phyloP scores from a whole-genome alignment of 208 protist species.

The Wallacemonas sp. region DNA sequence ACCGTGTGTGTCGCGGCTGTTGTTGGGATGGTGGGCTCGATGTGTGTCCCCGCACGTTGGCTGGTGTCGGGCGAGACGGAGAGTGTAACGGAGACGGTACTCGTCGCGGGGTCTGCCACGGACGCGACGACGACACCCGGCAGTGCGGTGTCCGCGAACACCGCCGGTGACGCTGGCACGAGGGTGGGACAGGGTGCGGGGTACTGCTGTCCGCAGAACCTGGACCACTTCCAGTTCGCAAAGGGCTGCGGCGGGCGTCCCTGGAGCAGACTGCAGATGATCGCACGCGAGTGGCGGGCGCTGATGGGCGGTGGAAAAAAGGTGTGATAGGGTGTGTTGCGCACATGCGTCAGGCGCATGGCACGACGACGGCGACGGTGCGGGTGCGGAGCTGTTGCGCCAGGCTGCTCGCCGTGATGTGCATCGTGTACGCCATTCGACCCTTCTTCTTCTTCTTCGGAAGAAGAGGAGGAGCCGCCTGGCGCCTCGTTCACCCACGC shows the following conservation, averaged over 20 bases:
- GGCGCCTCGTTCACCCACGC: neutral
- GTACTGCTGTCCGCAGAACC: neutral
- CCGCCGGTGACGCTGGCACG: too few species aligned
- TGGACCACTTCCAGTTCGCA: conserved; percentile 29
- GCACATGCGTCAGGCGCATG: conserved; percentile 15
- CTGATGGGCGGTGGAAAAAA: conserved; percentile 46
- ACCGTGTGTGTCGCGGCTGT: too few species aligned
- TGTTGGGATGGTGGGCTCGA: too few species aligned
- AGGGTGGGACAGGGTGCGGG: neutral
- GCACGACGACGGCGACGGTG: neutral
- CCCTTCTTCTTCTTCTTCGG: neutral
- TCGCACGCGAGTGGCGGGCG: conserved; percentile 8
- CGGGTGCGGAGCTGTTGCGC: neutral
- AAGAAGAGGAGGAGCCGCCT: neutral
- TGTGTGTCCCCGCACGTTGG: too few species aligned
- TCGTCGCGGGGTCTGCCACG: too few species aligned
- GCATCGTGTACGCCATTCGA: neutral
- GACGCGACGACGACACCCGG: too few species aligned
- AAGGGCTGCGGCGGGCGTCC: conserved; percentile 27
- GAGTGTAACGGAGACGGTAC: too few species aligned
- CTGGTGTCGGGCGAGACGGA: too few species aligned
- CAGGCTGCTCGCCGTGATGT: too few species aligned
- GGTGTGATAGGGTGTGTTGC: conserved; percentile 45
- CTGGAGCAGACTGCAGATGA: conserved; percentile 36
- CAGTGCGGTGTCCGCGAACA: too few species aligned